Evolutionary conservation across 2,329 filamentous ascomycete genomes (phyloP), one percentile per base, ranked within the genome.

Genomic region (Aureobasidium sp.): DNA sequence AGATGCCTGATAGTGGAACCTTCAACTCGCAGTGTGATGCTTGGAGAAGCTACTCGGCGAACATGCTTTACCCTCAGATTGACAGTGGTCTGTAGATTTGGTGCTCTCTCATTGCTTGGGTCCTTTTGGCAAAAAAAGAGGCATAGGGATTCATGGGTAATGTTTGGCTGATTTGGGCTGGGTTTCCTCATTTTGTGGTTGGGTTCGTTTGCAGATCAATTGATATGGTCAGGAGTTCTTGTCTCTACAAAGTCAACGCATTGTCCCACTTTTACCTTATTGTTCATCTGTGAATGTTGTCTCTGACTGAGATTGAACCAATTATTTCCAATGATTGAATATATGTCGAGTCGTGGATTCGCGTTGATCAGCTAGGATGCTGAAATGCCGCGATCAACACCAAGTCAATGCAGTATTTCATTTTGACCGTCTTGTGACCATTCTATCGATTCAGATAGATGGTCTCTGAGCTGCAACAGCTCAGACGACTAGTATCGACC

Each of bases 61-160:
- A 45, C 17, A 67, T 65, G 29, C 67, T 68, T 7, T 77, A 72
- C 62, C 68, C 68, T 4, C 73, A 77, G 64, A 68, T 74, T 57
- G 75, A 77, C 57, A 77, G 75, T 52, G 76, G 75, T 20, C 66
- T 78, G 27, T 76, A 69, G 8, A 31, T 42, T 29, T 20, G 11
- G 1, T 42, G 12, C 14, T 31, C 3, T 29, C 2, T 14, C 17
- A 8, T 39, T 27, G 11, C 49, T 17, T 52, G 6, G 22, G 20
- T 14, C 27, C 9, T 20, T 39, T 25, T 25, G 22, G 22, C 22
- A 34, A 22, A 52, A 37, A 52, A 27, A 12, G 9, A 25, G 20
- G 41, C 41, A 25, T 22, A 36, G 31, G 20, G 47, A 51, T 31
- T 25, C 11, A 27, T 6, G 25, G 45, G 25, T 48, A 48, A 48